Evolutionary conservation across 2,329 filamentous ascomycete genomes (phyloP).

Genomic region (Xylariaceae sp.): DNA sequence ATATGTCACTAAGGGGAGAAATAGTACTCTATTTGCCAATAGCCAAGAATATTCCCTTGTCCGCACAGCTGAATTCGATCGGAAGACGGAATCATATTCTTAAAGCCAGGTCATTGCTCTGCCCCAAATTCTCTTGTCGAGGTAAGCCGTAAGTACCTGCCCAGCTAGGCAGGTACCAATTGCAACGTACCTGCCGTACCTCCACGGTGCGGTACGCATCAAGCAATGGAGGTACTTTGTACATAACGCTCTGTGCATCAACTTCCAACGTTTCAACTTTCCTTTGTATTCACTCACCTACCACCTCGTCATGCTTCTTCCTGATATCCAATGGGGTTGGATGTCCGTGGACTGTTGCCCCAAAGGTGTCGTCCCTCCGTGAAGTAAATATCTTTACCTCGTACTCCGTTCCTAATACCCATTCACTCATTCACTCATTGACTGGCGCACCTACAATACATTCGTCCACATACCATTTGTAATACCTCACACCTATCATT

Average conservation of each 20-base stretch:
- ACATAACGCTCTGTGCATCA: neutral
- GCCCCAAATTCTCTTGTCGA: neutral
- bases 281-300: neutral
- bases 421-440: neutral
- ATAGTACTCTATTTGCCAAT: neutral
- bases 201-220: too few species aligned
- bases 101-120: neutral
- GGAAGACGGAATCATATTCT: too few species aligned
- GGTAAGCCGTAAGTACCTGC: too few species aligned
- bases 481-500: neutral
- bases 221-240: neutral
- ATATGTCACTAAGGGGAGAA: neutral
- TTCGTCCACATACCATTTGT: neutral
- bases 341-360: neutral
- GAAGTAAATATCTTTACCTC: slow-evolving; percentile 4
- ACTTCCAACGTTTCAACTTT: neutral
- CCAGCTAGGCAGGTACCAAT: too few species aligned
- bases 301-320: slow-evolving; percentile 6
- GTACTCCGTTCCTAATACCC: slow-evolving; percentile 1
- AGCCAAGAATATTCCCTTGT: neutral
- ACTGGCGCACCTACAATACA: neutral
- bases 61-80: neutral
- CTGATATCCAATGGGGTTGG: neutral
- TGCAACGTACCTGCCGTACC: too few species aligned
- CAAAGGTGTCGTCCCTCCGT: neutral